These are phyloP conservation scores for Pharus latifolius DNA, from an alignment of 176 grass and related monocot species.

Conservation along the genomic window DNA sequence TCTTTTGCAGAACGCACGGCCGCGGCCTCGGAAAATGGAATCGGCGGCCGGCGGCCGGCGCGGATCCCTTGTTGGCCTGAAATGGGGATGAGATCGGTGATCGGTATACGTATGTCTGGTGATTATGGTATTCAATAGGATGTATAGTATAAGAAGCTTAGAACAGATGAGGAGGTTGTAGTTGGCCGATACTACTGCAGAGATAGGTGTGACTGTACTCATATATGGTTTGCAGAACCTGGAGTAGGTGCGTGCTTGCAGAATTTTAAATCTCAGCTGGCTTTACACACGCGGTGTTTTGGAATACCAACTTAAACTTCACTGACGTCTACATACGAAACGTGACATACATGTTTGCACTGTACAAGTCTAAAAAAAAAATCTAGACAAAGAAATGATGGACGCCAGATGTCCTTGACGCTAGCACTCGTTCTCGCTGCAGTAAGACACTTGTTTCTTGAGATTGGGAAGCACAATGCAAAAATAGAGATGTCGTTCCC, in stretches of 20 bases:
- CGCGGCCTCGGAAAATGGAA: not conserved
- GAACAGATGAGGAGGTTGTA: too few species aligned
- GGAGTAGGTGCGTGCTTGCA: conserved; percentile 27
- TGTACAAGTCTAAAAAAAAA: not conserved
- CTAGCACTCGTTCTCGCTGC: not conserved
- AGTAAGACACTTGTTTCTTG: not conserved
- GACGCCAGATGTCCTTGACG: not conserved
- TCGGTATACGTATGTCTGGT: too few species aligned
- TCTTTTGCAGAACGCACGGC: not conserved
- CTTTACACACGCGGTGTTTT: conserved; percentile 9
- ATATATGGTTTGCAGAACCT: conserved; percentile 19
- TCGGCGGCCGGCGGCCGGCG: not conserved
- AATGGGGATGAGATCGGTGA: too few species aligned
- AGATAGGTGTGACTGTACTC: conserved; percentile 10
- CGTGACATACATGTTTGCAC: conserved; percentile 27
- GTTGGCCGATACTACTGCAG: conserved; percentile 5
- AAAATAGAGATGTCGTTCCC: too few species aligned
- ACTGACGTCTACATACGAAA: conserved; percentile 8
- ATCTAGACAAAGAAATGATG: not conserved
- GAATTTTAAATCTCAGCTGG: conserved; percentile 27
- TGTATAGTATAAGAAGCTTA: too few species aligned
- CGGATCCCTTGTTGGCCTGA: conserved; percentile 5
- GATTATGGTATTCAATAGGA: too few species aligned
- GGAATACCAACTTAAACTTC: conserved; percentile 16
- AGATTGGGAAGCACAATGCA: not conserved